phyloP scores from a whole-genome alignment of 768 basidiomycete genomes.

The Postia placenta region DNA sequence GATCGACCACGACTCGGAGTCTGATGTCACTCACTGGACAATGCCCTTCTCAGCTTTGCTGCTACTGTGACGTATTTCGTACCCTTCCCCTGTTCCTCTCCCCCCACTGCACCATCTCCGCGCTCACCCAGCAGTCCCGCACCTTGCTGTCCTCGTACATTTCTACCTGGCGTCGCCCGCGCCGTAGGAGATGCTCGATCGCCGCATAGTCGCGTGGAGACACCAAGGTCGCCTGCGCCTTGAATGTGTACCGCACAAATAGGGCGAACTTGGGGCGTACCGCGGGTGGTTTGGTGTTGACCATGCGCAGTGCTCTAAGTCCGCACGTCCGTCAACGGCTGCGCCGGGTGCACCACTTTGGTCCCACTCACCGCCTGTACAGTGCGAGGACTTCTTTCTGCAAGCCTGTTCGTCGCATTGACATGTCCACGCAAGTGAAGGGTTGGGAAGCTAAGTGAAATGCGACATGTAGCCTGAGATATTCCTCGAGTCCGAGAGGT shows the following conservation, averaged over 20 bases:
- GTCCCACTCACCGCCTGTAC: slow-evolving; percentile 48
- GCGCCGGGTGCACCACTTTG: too few relatives aligned
- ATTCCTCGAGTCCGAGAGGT: too few relatives aligned
- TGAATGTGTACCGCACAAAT: slow-evolving; percentile 66
- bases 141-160: slow-evolving; percentile 61
- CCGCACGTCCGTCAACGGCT: background rate
- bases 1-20: background rate
- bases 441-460: too few relatives aligned
- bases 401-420: slow-evolving; percentile 36
- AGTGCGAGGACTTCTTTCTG: slow-evolving; percentile 47
- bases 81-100: slow-evolving; percentile 16
- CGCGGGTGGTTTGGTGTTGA: slow-evolving; percentile 53
- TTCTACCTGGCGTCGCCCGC: slow-evolving; percentile 61
- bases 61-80: too few relatives aligned
- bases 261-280: slow-evolving; percentile 62
- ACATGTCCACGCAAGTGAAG: too few relatives aligned
- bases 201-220: slow-evolving; percentile 61
- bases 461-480: too few relatives aligned
- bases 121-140: slow-evolving; percentile 70
- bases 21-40: background rate
- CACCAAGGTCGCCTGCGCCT: slow-evolving; percentile 49
- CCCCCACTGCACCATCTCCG: slow-evolving; percentile 66
- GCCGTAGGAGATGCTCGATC: slow-evolving; percentile 73
- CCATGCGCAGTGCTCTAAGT: slow-evolving; percentile 72
- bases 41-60: too few relatives aligned